Conservation (phyloP, 2,329 filamentous ascomycete genomes). For the Parascedosporium putredinis region DNA sequence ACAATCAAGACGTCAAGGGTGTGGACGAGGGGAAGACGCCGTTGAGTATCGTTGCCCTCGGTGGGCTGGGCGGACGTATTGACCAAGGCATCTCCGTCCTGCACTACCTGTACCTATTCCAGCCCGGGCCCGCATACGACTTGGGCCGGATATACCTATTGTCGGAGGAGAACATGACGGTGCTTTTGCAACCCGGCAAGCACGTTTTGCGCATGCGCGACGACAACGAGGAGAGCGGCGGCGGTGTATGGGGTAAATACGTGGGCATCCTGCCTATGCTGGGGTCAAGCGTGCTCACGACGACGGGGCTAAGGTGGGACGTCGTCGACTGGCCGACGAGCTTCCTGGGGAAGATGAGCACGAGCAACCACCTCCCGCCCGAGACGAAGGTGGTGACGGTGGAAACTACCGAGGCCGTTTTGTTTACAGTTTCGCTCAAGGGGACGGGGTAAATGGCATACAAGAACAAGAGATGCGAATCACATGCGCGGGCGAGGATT, state of each 20-base stretch:
- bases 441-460: conserved; percentile 11
- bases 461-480: too few species aligned
- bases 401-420: conserved; percentile 50
- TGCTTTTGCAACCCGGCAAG: conserved; percentile 59
- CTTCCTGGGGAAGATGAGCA: conserved; percentile 65
- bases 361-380: conserved; percentile 65
- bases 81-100: conserved; percentile 88
- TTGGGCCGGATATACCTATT: conserved; percentile 63
- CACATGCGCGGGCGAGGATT: not conserved
- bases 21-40: conserved; percentile 12
- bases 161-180: conserved; percentile 70
- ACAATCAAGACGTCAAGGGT: conserved; percentile 18
- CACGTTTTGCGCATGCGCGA: conserved; percentile 59
- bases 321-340: conserved; percentile 69
- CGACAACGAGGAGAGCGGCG: conserved; percentile 12
- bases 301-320: conserved; percentile 81
- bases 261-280: conserved; percentile 80
- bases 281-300: conserved; percentile 68
- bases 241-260: conserved; percentile 60
- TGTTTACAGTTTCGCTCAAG: conserved; percentile 63
- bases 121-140: conserved; percentile 36
- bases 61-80: conserved; percentile 78
- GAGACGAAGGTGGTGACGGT: conserved; percentile 51
- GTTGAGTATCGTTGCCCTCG: conserved; percentile 66
- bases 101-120: conserved; percentile 67